Evolutionary conservation across 306 rosid genomes (phyloP), one percentile per base, ranked within the genome.

Genomic region (Malus orientalis): DNA sequence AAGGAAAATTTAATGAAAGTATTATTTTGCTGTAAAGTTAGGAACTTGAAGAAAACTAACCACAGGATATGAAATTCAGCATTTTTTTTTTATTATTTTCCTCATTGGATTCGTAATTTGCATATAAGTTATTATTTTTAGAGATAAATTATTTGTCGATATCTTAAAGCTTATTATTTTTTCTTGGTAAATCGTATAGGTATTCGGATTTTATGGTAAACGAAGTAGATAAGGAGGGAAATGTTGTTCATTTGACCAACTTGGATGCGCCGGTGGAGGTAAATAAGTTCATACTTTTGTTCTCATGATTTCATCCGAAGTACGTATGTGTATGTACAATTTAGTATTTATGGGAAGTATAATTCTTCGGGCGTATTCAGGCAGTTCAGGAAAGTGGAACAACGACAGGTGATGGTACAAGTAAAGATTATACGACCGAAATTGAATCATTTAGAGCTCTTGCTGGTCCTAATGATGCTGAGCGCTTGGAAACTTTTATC

Each of bases 191-290:
- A 74, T 86, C 78, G 62, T 85, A 2, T 67, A 94, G 98, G 89
- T 95, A 95, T 77, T 89, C 97, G 69, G 98, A 92, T 81, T 95
- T 95, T 79, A 92, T 95, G 60, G 97, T 95, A 42, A 85, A 95
- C 18, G 97, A 95, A 90, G 98, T 95, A n/a, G 97, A 88, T 74
- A 75, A 38, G 3, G 95, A 88, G 51, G 97, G 90, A 76, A 76
- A 88, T 54, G 90, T 92, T 79, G 91, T 86, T 83, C 92, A 79
- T 42, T 73, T 95, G 85, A 85, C 92, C 63, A 83, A 89, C 29
- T 87, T 92, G 70, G 93, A 90, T 51, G 86, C 91, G 36, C 89
- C 91, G 30, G 73, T 57, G 7, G 96, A 87, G 85, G 89, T 82
- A 60, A 44, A 65, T 40, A 30, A 45, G 49, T 51, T 67, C 44